Evolutionary conservation across 2,329 filamentous ascomycete species (phyloP), one percentile per base, ranked within the genome.

Genomic region (Colletotrichum sp.): DNA sequence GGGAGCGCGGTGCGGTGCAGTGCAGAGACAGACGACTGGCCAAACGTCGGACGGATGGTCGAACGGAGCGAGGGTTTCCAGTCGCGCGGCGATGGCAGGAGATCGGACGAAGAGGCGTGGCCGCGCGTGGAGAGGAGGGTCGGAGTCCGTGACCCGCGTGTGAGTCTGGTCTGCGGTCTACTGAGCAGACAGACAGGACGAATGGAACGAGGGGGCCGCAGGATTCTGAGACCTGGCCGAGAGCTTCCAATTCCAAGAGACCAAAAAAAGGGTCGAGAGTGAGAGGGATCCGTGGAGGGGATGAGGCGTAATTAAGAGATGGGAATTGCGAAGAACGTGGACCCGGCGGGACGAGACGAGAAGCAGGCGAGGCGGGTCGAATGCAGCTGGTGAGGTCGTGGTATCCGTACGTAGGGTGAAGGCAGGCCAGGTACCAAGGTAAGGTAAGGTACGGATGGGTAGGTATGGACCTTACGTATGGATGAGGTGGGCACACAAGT

Each of bases 21-120:
- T 1, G 16, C 39, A 48, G 39, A 48, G 39, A 69, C 44, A 69
- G 28, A 57, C 63, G 63, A 63, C n/a, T 57, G 63, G 68, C 55
- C 55, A 75, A 68, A 75, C 32, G 73, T 75, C 73, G 64, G 73
- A 72, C 70, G 69, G 69, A 72, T 59, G n/a, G 63, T 63, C 55
- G 32, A 68, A 64, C 39, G 63, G 55, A 75, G 44, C 36, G 55
- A 64, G 55, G 64, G 69, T 72, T 68, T 72, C 63, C 68, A 67
- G 55, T 72, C 63, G 68, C 60, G 69, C 63, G 69, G 44, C 48
- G 69, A 26, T 26, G 34, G 67, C 18, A 65, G 39, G 32, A 75
- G 73, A 75, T 75, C 30, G 55, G 73, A 75, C 44, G 73, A 73
- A 64, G 64, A 64, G 64, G 48, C 59, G 64, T 65, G 68, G 72